Evolutionary conservation across 192 early-diverging fungal species (phyloP).

Genomic region (Backusella mclennaniae): DNA sequence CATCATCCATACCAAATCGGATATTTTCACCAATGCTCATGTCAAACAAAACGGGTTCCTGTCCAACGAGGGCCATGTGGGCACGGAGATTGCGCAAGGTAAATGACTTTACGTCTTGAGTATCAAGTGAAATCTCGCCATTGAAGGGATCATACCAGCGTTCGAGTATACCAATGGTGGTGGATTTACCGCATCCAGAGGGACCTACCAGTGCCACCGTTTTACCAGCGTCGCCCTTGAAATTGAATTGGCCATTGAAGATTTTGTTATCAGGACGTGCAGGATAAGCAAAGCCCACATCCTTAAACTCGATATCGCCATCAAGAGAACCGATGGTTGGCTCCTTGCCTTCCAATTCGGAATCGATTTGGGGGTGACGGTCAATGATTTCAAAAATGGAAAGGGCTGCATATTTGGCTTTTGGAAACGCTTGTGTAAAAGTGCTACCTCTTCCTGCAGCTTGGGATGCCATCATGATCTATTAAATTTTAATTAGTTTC

Average conservation of each 20-base stretch:
- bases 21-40: constrained; percentile 90
- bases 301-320: constrained; percentile 50
- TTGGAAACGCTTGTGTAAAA: constrained; percentile 70
- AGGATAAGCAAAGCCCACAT: constrained; percentile 66
- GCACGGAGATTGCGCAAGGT: constrained; percentile 62
- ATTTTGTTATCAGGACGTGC: constrained; percentile 57
- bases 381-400: constrained; percentile 69
- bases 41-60: constrained; percentile 92
- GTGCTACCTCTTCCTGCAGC: constrained; percentile 65
- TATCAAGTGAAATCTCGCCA: constrained; percentile 63
- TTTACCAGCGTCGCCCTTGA: constrained; percentile 48
- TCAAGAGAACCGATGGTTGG: constrained; percentile 47
- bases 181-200: constrained; percentile 83
- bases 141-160: constrained; percentile 76
- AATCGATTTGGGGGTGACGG: constrained; percentile 66
- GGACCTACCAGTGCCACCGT: constrained; percentile 88
- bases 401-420: constrained; percentile 79
- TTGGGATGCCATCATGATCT: constrained; percentile 49
- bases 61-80: constrained; percentile 81
- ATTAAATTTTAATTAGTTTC: not conserved
- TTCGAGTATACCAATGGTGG: constrained; percentile 60
- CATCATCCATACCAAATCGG: constrained; percentile 57
- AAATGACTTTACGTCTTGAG: constrained; percentile 56
- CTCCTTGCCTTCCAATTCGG: constrained; percentile 39
- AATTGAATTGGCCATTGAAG: constrained; percentile 56